Conservation (phyloP, 2,329 filamentous ascomycete genomes). For the Trichoderma hamatum region DNA sequence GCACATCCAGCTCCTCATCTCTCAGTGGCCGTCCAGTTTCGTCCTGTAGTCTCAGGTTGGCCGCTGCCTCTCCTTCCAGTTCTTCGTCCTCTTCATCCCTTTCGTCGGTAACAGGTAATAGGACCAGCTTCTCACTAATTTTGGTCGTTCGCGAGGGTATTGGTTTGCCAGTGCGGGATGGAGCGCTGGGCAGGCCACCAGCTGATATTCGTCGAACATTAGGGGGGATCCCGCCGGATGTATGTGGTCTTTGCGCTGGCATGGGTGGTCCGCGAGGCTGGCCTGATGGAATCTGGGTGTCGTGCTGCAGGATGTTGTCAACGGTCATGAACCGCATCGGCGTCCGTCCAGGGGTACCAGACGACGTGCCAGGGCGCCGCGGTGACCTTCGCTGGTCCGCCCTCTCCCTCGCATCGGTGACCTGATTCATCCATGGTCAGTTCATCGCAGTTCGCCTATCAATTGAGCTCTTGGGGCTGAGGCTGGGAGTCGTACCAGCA, state of each 20-base stretch:
- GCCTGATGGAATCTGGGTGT: slow-evolving; percentile 92
- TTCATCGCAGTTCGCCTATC: not conserved
- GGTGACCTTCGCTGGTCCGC: slow-evolving; percentile 39
- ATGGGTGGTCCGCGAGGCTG: slow-evolving; percentile 76
- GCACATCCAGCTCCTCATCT: slow-evolving; percentile 68
- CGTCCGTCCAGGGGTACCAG: slow-evolving; percentile 38
- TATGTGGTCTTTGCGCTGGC: slow-evolving; percentile 42
- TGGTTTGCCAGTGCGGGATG: slow-evolving; percentile 55
- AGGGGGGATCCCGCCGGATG: slow-evolving; percentile 27
- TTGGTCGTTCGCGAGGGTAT: slow-evolving; percentile 89
- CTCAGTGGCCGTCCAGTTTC: slow-evolving; percentile 67
- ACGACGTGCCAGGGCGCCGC: slow-evolving; percentile 40
- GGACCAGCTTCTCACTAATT: slow-evolving; percentile 93
- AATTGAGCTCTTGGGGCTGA: not conserved
- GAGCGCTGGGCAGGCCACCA: slow-evolving; percentile 46
- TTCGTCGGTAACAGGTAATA: slow-evolving; percentile 78
- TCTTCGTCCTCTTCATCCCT: slow-evolving; percentile 65
- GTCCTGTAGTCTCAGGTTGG: slow-evolving; percentile 48
- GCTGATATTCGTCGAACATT: slow-evolving; percentile 37
- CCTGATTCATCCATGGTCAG: slow-evolving; percentile 34
- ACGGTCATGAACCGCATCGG: slow-evolving; percentile 81
- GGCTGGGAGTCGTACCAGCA: slow-evolving; percentile 52
- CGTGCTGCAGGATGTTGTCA: slow-evolving; percentile 92
- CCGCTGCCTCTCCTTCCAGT: slow-evolving; percentile 48
- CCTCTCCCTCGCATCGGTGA: slow-evolving; percentile 46